A percentile compares a stretch with the other conserved stretches of the same genome.
Evolutionary conservation across 108 stramenopile genomes (phyloP).

Genomic region (Cyclotella choctawhatcheeana): DNA sequence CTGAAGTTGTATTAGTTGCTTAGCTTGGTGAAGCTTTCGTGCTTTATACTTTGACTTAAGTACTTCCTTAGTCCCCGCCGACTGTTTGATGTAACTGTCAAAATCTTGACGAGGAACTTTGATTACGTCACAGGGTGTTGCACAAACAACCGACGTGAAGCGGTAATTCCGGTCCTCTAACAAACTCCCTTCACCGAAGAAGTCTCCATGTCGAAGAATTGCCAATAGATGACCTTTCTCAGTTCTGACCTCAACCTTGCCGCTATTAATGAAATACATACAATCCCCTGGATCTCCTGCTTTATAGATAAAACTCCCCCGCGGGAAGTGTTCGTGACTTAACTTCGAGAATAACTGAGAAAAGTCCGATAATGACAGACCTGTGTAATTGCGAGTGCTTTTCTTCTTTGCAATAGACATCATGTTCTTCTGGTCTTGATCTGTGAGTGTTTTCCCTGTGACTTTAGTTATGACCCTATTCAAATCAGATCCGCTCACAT

Average conservation of each 20-base stretch:
- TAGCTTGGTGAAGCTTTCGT: conserved; percentile 12
- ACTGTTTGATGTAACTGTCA: conserved; percentile 58
- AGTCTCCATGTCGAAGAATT: conserved; percentile 73
- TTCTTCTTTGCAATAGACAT: conserved; percentile 35
- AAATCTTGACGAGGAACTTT: conserved; percentile 74
- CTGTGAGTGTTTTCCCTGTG: conserved; percentile 58
- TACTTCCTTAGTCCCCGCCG: conserved; percentile 40
- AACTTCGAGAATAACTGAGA: conserved; percentile 67
- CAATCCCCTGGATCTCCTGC: conserved; percentile 72
- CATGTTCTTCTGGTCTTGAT: conserved; percentile 59
- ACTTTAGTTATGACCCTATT: conserved; percentile 66
- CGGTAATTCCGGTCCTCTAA: conserved; percentile 56
- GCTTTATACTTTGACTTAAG: conserved; percentile 67
- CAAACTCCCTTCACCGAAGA: conserved; percentile 84
- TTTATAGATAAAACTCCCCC: conserved; percentile 69
- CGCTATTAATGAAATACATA: conserved; percentile 88
- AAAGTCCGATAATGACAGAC: conserved; percentile 71
- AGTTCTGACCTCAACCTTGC: conserved; percentile 79
- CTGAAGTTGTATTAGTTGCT: neutral
- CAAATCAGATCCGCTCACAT: conserved; percentile 67
- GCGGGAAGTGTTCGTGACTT: conserved; percentile 65
- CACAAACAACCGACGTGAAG: conserved; percentile 69
- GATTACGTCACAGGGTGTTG: conserved; percentile 79
- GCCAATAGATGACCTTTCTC: conserved; percentile 76
- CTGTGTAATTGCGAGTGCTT: conserved; percentile 17